A percentile compares a stretch with the other conserved stretches of the same genome.
Conservation (phyloP, 306 rosid genomes). For the Lotus japonicus region DNA sequence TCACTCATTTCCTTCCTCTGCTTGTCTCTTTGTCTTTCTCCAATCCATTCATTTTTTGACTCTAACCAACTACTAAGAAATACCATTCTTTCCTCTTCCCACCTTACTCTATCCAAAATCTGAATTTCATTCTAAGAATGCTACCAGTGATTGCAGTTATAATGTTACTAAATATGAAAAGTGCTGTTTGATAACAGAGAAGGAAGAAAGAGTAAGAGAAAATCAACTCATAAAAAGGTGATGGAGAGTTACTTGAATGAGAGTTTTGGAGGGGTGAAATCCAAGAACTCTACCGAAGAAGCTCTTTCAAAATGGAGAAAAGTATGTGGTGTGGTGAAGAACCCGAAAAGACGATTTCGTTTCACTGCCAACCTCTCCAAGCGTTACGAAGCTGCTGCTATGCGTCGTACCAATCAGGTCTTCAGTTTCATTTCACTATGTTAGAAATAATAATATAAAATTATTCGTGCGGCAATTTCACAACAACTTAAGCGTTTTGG, state of each 20-base stretch:
- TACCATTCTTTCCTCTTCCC: background rate
- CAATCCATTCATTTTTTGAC: slow-evolving; percentile 6
- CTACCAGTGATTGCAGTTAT: background rate
- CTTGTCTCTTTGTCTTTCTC: slow-evolving; percentile 8
- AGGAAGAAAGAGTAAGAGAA: background rate
- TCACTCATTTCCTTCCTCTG: slow-evolving; percentile 16
- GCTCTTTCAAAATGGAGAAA: slow-evolving; percentile 75
- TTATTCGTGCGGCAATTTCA: too few relatives aligned
- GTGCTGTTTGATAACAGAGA: background rate
- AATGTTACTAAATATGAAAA: slow-evolving; percentile 4
- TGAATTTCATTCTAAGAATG: background rate
- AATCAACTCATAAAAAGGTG: background rate
- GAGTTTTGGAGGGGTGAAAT: slow-evolving; percentile 60
- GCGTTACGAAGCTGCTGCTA: slow-evolving; percentile 72
- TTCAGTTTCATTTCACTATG: too few relatives aligned
- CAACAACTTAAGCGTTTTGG: too few relatives aligned
- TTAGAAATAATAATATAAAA: too few relatives aligned
- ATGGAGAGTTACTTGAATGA: slow-evolving; percentile 78
- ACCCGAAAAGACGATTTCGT: slow-evolving; percentile 77
- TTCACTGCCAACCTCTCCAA: slow-evolving; percentile 86
- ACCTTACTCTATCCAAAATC: background rate
- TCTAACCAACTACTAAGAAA: slow-evolving; percentile 1
- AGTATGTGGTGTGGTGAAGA: slow-evolving; percentile 69
- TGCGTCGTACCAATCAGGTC: slow-evolving; percentile 89
- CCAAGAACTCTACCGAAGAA: slow-evolving; percentile 68